Evolutionary conservation across 2,329 filamentous ascomycete species (phyloP), one percentile per base, ranked within the genome.

Genomic region (Fusarium luffae): DNA sequence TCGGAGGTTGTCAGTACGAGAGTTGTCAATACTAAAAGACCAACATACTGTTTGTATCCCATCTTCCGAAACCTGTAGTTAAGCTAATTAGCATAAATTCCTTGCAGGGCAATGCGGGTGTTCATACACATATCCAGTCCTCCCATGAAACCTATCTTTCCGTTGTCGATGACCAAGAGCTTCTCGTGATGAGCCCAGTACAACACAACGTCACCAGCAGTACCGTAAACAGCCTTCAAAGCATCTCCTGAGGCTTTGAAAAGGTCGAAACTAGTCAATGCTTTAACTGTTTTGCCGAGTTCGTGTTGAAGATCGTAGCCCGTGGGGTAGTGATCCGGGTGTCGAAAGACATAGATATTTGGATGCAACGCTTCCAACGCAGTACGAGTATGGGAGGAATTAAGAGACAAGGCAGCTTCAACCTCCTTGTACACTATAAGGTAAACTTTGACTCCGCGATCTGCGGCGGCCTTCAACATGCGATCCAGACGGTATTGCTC

Each of bases 151-250:
- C 91, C 93, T 59, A 90, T 84, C 12, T 85, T 84, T n/a, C 68
- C 68, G 12, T 90, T 88, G 77, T 98, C 94, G 18, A 98, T 82
- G 3, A 97, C 77, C 71, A 93, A 93, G 1, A 97, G 86, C 80
- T 98, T 98, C 81, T 98, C 94, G 73, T 97, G 94, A 74, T 97
- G 94, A 4, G 93, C 93, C 94, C 94, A 97, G 80, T 93, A 97
- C 2, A 97, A 82, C 13, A 97, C 91, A 3, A 94, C 88, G 71
- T 92, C 93, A 32, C 94, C 92, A 34, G 89, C 89, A 51, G 92
- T 90, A 56, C 94, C 94, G 75, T 97, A 97, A 2, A 97, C 80
- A 1, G 90, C 88, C 77, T 93, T 92, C 50, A 97, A 77, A 2
- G 91, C 87, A 74, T 96, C 92, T 25, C 85, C 85, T 1, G 92